Percentiles rank a stretch among this genome's conserved stretches.
Evolutionary conservation across 495 filamentous ascomycete species (phyloP).

Genomic region (Tuber indicum): DNA sequence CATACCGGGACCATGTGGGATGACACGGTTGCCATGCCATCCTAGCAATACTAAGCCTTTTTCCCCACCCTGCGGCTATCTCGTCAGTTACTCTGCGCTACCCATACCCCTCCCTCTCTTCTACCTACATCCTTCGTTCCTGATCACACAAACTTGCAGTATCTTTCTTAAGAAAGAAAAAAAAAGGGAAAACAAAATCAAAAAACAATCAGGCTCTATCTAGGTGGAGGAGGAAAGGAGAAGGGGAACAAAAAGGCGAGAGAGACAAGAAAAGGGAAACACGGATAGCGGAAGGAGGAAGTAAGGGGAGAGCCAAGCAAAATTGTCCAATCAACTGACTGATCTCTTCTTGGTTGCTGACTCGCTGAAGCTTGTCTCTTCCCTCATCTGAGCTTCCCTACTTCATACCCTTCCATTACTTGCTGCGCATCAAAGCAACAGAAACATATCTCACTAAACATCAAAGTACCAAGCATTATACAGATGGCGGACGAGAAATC

Average conservation of each 20-base stretch:
- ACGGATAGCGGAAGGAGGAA: not conserved
- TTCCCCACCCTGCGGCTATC: constrained; percentile 17
- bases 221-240: not conserved
- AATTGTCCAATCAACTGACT: constrained; percentile 1
- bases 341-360: not conserved
- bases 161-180: constrained; percentile 14
- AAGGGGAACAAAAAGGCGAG: constrained; percentile 27
- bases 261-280: constrained; percentile 9
- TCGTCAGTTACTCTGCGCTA: constrained; percentile 23
- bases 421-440: constrained; percentile 2
- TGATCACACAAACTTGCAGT: constrained; percentile 19
- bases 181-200: constrained; percentile 7
- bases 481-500: constrained; percentile 25
- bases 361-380: not conserved
- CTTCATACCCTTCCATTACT: not conserved
- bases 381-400: not conserved
- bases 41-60: constrained; percentile 16
- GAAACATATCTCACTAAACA: constrained; percentile 8
- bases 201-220: constrained; percentile 8
- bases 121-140: constrained; percentile 9
- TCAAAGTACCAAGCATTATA: constrained; percentile 12
- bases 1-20: not conserved
- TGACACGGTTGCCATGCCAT: constrained; percentile 15
- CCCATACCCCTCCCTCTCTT: constrained; percentile 7
- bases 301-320: not conserved